These are phyloP conservation scores for Microcos paniculata DNA, from an alignment of 345 rosid species.

Conservation along the genomic window DNA sequence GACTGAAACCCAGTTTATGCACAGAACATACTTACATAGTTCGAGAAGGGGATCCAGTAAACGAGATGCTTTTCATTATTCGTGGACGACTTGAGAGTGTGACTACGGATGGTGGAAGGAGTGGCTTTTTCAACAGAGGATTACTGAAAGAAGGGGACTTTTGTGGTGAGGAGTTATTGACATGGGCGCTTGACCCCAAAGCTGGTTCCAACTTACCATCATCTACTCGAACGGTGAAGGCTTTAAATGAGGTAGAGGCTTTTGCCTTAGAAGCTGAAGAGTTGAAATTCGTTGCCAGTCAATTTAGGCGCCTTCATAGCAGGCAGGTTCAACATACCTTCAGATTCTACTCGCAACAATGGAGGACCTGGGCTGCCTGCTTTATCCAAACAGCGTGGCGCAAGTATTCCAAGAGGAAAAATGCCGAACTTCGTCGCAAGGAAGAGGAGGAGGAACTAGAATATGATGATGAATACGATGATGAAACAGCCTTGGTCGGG, in stretches of 20 bases:
- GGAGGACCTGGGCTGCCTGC: slow-evolving; percentile 93
- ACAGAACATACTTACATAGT: slow-evolving; percentile 70
- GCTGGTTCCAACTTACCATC: slow-evolving; percentile 56
- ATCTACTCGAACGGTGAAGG: slow-evolving; percentile 64
- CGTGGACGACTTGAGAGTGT: slow-evolving; percentile 83
- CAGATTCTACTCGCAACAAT: slow-evolving; percentile 88
- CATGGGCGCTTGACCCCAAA: slow-evolving; percentile 84
- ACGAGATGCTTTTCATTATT: slow-evolving; percentile 85
- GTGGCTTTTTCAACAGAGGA: slow-evolving; percentile 80
- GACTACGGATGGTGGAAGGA: slow-evolving; percentile 89
- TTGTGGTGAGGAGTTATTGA: slow-evolving; percentile 78
- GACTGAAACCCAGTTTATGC: slow-evolving; percentile 78
- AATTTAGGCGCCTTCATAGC: slow-evolving; percentile 86
- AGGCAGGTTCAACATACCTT: slow-evolving; percentile 82
- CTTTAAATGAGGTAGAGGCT: slow-evolving; percentile 79
- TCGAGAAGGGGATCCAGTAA: slow-evolving; percentile 87
- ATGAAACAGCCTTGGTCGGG: slow-evolving; percentile 27
- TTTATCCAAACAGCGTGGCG: slow-evolving; percentile 86
- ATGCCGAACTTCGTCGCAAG: slow-evolving; percentile 47
- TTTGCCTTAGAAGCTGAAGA: slow-evolving; percentile 88
- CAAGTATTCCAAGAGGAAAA: slow-evolving; percentile 56
- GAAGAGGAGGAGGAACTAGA: slow-evolving; percentile 54
- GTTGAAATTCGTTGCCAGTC: slow-evolving; percentile 81
- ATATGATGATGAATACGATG: slow-evolving; percentile 24
- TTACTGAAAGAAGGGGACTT: slow-evolving; percentile 72